Conservation (phyloP, 1,284 basidiomycete species). For the Ceratobasidium sp. region DNA sequence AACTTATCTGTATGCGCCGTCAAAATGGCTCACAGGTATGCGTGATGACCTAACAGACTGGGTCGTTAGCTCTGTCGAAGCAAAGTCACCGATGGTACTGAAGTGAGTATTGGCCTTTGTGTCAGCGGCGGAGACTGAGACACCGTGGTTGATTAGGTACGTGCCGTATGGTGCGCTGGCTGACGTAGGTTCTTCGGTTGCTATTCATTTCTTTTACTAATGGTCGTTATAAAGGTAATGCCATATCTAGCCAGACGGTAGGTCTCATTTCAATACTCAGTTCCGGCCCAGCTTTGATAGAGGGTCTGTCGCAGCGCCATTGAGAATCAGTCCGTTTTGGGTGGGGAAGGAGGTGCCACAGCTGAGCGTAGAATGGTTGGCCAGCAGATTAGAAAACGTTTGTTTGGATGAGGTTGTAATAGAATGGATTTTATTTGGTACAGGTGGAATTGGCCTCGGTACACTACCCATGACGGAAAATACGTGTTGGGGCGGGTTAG, state of each 20-base stretch:
- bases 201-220: neutral
- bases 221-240: constrained; percentile 56
- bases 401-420: constrained; percentile 13
- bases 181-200: constrained; percentile 46
- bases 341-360: constrained; percentile 62
- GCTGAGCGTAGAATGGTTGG: constrained; percentile 46
- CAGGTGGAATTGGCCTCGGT: no score
- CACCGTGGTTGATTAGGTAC: constrained; percentile 54
- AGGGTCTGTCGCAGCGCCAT: constrained; percentile 54
- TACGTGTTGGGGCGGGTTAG: no score
- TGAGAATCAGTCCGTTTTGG: constrained; percentile 75
- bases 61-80: constrained; percentile 63
- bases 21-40: constrained; percentile 64
- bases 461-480: no score
- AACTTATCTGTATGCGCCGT: constrained; percentile 2
- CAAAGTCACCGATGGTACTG: constrained; percentile 71
- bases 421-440: no score
- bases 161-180: constrained; percentile 65
- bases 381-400: constrained; percentile 5
- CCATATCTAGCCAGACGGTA: constrained; percentile 74
- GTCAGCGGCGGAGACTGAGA: constrained; percentile 6
- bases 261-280: neutral
- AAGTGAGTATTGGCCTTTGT: constrained; percentile 60
- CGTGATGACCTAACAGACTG: constrained; percentile 78
- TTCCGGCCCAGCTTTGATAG: neutral